Percentiles rank a stretch among this genome's conserved stretches.
Evolutionary conservation across 192 early-diverging fungal genomes (phyloP).

Genomic region (Pilobolus umbonatus): DNA sequence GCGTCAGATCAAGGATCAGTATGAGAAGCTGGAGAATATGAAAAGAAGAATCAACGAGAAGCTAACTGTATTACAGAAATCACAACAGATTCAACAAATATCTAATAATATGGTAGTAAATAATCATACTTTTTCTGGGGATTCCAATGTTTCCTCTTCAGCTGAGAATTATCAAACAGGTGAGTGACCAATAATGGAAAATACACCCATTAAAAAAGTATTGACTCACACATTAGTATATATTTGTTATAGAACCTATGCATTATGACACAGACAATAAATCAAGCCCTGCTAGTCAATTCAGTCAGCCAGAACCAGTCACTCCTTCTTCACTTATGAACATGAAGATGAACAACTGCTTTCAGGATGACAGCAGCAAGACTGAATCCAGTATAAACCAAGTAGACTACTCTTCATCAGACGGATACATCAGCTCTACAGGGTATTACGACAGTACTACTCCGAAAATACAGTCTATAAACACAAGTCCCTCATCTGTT

Average conservation of each 20-base stretch:
- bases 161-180: not conserved
- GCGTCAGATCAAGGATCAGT: constrained; percentile 29
- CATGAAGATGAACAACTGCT: constrained; percentile 3
- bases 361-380: not conserved
- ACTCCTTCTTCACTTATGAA: constrained; percentile 30
- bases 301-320: constrained; percentile 10
- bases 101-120: not conserved
- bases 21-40: constrained; percentile 27
- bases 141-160: not conserved
- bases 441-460: not conserved
- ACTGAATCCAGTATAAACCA: not conserved
- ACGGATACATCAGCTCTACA: not conserved
- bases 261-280: not conserved
- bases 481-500: not conserved
- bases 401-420: not conserved
- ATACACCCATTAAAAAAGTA: no score
- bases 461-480: not conserved
- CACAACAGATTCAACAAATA: constrained; percentile 1
- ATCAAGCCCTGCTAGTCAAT: not conserved
- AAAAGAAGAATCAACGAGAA: constrained; percentile 23
- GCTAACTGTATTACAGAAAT: constrained; percentile 23
- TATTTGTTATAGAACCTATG: no score
- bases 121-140: not conserved
- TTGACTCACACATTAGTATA: no score
- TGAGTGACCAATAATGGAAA: no score